Base-by-base conservation (phyloP, 768 basidiomycete species). In the Xerocomellus amylosporus region DNA sequence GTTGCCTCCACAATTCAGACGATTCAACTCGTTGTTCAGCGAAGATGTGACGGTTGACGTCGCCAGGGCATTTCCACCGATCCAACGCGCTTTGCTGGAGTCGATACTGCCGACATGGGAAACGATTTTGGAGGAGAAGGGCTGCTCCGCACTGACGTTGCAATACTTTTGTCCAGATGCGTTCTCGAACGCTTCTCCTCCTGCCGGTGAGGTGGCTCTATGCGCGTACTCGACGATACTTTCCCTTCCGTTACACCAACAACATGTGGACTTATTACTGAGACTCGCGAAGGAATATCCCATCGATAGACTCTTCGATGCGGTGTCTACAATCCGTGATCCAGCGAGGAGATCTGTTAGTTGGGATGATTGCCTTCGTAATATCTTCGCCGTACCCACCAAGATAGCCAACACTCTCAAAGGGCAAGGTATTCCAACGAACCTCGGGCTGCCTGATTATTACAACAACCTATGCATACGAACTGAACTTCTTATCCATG, bases 351-450 rank as follows among this genome's bases (percentile, higher is more conserved):
- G 66, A 38, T 71, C 67, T 31, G 61, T 79, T 20, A 62, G 64
- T 42, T 97, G 94, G 94, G 88, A 90, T 59, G 87, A 93, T 59
- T 83, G 79, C 58, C 81, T 94, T 22, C 82, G 81, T 31, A 79
- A 82, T 54, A 49, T 86, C 2, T 75, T 85, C 46, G 76, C 82
- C 15, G 71, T 95, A 8, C 93, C 95, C 33, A 75, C 76, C n/a
- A 92, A 85, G 69, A 82, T 88, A 8, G 86, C 88, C 22, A 97
- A 98, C 71, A 79, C 81, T 3, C 67, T 85, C 33, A 79, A 75
- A 28, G 75, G 73, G 20, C 73, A 73, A 43, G 63, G 60, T 4
- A 62, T 79, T 2, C 87, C 87, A 1, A 55, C 62, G 17, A 64
- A 58, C 17, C 71, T 97, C 42, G 78, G 84, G 63, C 75, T 83